A percentile compares a stretch with the other conserved stretches of the same genome.
Conservation (phyloP, 164 flowering plant genomes). For the Hamamelis virginiana region DNA sequence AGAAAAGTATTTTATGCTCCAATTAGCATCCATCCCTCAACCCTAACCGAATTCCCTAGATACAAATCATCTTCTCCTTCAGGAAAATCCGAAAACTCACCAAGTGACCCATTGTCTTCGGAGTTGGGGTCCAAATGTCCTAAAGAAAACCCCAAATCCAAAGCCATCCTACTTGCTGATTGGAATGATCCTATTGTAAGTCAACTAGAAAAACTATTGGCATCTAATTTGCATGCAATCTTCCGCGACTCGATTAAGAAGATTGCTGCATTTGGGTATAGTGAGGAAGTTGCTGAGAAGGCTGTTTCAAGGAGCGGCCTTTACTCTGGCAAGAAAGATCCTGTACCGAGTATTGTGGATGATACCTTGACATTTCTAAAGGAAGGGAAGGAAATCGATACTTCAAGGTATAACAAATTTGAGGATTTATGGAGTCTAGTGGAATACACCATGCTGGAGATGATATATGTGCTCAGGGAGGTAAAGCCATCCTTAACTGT, state of each 20-base stretch:
- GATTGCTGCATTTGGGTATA: constrained; percentile 33
- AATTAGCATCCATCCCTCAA: too few relatives aligned
- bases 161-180: constrained; percentile 9
- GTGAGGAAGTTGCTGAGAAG: constrained; percentile 26
- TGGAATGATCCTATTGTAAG: constrained; percentile 29
- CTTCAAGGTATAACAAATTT: constrained; percentile 15
- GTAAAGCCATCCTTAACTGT: constrained; percentile 26
- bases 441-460: constrained; percentile 32
- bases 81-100: constrained; percentile 1
- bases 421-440: constrained; percentile 24
- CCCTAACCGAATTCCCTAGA: too few relatives aligned
- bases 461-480: constrained; percentile 33
- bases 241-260: constrained; percentile 26
- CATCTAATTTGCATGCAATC: constrained; percentile 13
- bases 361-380: constrained; percentile 19
- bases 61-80: neutral
- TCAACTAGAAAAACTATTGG: constrained; percentile 28
- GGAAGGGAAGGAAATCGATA: constrained; percentile 9
- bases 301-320: constrained; percentile 25
- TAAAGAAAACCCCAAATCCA: constrained; percentile 4
- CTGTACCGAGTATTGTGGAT: constrained; percentile 23
- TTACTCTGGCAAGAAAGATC: constrained; percentile 29
- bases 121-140: constrained; percentile 2
- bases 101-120: neutral
- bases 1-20: constrained; percentile 14